Percentiles rank a stretch among this genome's conserved stretches.
phyloP scores from a whole-genome alignment of 257 asterid species.

The Solanum paucissectum region DNA sequence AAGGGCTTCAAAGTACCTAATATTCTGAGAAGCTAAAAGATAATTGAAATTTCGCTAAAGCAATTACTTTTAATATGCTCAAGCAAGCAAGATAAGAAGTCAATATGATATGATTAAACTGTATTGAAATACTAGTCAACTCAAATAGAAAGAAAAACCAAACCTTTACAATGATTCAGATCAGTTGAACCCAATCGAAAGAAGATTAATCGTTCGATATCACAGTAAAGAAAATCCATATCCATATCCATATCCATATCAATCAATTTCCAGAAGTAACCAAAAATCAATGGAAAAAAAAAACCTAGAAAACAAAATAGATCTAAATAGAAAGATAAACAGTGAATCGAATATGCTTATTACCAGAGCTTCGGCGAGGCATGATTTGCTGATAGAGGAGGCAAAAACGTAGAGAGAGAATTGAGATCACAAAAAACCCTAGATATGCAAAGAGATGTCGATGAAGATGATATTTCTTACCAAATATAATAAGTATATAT shows the following conservation, averaged over 20 bases:
- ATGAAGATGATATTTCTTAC: neutral
- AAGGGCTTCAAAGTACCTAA: neutral
- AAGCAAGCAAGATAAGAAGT: neutral
- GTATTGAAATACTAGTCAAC: no score
- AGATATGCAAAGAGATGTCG: neutral
- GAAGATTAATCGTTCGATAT: neutral
- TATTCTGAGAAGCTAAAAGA: neutral
- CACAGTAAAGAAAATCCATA: neutral
- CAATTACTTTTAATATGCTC: neutral
- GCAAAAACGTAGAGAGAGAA: neutral
- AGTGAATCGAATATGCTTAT: neutral
- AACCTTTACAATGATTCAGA: neutral
- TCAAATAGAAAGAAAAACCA: neutral
- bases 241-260: neutral
- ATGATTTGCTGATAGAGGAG: conserved; percentile 7
- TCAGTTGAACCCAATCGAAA: neutral
- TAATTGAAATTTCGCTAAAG: neutral
- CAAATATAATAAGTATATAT: no score
- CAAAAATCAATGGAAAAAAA: neutral
- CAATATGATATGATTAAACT: neutral
- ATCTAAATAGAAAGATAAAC: neutral
- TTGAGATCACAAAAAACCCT: neutral
- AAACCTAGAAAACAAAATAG: neutral
- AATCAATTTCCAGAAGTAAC: neutral
- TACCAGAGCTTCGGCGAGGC: conserved; percentile 86